Evolutionary conservation across 139 green algal genomes (phyloP), one percentile per base, ranked within the genome.

Genomic region (Nannochloris sp.): DNA sequence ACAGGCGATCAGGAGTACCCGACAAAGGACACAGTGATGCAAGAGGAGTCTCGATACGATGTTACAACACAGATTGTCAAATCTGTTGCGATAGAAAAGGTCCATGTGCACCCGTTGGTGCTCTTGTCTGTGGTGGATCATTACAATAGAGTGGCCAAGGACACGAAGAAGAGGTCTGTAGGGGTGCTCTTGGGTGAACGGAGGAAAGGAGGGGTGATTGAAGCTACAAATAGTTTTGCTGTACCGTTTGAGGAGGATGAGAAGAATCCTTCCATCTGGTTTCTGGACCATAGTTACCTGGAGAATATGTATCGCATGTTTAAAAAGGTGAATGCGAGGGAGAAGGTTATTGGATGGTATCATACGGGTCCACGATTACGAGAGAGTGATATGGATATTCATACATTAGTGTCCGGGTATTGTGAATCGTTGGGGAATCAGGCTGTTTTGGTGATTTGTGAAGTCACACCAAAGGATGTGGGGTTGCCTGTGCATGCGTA

Each of bases 231-330:
- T 71, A 92, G 84, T 69, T 99, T 96, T 76, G 93, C 92, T 70
- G 89, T 99, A 37, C 94, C 94, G 0, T 99, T 98, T 75, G 94
- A 99, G 78, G 94, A 99, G 69, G 93, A 99, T 69, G 89, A 97
- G 28, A 83, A 89, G 30, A 88, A 98, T 65, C 67, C 81, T n/a
- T 82, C 43, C 58, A 98, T 99, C 53, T 99, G 92, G 93, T 99
- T 98, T 64, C 62, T 99, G 57, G 94, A 99, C 72, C 93, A 99
- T 82, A 93, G 76, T 62, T 99, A 98, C 79, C 69, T 96, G 56
- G 94, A 98, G 67, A 79, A 79, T 46, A 99, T 99, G 91, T 96
- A 82, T 70, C 62, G 70, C 45, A 99, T 99, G 94, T 98, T 96
- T 78, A 96, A 94, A 67, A 98, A 97, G 66, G 95, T 99, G 56